Percentiles rank a stretch among this genome's conserved stretches.
Conservation (phyloP, 257 asterid genomes). For the Solanum medicagineum region DNA sequence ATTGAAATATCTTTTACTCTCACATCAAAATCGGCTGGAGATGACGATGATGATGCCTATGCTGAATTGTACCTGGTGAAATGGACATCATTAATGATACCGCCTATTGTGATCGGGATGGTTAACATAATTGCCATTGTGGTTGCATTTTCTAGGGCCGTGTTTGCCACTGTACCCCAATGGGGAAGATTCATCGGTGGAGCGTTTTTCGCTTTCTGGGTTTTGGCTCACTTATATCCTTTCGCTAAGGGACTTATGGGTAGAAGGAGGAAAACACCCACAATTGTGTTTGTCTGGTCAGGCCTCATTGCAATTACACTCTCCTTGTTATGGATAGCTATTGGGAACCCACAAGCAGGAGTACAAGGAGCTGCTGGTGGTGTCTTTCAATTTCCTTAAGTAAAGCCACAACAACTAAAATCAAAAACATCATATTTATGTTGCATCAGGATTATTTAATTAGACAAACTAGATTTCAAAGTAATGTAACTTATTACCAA, state of each 20-base stretch:
- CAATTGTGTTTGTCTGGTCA: conserved; percentile 36
- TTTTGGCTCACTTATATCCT: conserved; percentile 30
- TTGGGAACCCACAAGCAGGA: background rate
- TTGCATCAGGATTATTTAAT: background rate
- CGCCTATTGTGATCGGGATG: conserved; percentile 30
- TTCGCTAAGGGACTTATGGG: conserved; percentile 41
- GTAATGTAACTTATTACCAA: background rate
- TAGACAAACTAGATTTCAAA: background rate
- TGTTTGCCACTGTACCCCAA: conserved; percentile 14
- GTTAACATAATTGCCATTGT: conserved; percentile 21
- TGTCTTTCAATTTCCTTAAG: conserved; percentile 8
- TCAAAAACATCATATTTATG: background rate
- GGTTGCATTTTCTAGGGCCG: conserved; percentile 18
- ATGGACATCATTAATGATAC: conserved; percentile 32
- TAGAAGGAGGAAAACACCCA: conserved; percentile 27
- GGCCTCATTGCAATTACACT: conserved; percentile 36
- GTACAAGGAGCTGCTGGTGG: background rate
- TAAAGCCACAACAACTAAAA: background rate
- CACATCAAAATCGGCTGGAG: conserved; percentile 27
- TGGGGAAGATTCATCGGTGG: conserved; percentile 34
- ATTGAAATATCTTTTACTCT: conserved; percentile 34
- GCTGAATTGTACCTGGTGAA: conserved; percentile 25
- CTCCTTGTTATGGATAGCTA: conserved; percentile 26
- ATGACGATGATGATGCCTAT: conserved; percentile 18
- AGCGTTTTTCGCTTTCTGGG: conserved; percentile 37